Conservation (phyloP, 148 eudicot genomes). For the Agrostemma githago region DNA sequence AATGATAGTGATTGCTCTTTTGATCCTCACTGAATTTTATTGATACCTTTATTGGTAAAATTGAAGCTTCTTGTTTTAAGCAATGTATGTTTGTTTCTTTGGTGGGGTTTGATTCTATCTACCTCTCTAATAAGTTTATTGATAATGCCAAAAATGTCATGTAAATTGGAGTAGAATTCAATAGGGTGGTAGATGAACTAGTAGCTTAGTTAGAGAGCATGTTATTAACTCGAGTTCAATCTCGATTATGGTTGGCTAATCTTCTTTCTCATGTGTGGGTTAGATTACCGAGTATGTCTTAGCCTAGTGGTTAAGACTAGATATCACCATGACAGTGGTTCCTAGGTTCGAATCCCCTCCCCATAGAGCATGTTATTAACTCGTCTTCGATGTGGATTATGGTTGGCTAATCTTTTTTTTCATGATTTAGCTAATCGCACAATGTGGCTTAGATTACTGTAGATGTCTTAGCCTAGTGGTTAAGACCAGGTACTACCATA, state of each 20-base stretch:
- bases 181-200: not conserved
- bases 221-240: not conserved
- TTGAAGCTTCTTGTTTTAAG: not conserved
- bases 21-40: too few species aligned
- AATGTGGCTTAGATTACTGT: too few species aligned
- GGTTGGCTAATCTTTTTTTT: not conserved
- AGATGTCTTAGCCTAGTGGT: too few species aligned
- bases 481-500: too few species aligned
- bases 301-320: not conserved
- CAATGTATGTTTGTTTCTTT: not conserved
- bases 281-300: not conserved
- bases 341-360: too few species aligned
- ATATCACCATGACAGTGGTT: too few species aligned
- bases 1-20: constrained; percentile 5
- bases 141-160: not conserved
- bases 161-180: not conserved
- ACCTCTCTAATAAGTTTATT: too few species aligned
- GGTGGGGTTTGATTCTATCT: not conserved
- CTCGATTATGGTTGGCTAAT: not conserved
- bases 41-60: constrained; percentile 8
- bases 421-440: not conserved
- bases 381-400: not conserved
- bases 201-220: not conserved
- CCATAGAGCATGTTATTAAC: not conserved
- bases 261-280: not conserved